Conservation (phyloP, 441 rosid genomes). For the Viola pubescens region DNA sequence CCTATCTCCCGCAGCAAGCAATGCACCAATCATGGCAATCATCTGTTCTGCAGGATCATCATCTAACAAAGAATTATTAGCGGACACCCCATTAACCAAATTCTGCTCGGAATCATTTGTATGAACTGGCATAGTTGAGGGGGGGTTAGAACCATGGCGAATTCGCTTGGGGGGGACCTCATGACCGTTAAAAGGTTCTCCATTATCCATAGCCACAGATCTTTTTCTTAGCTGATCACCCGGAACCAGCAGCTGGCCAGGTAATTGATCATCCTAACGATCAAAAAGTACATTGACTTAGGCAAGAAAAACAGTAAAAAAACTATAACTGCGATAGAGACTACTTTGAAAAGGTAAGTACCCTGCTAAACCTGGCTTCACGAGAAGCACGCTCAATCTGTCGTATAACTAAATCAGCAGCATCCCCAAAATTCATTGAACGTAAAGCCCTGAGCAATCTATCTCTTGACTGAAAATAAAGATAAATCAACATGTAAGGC, state of each 20-base stretch:
- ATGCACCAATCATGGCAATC: conserved; percentile 98
- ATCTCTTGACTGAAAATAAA: conserved; percentile 74
- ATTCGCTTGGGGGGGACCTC: conserved; percentile 60
- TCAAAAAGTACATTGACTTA: conserved; percentile 20
- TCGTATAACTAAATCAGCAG: conserved; percentile 93
- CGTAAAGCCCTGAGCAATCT: conserved; percentile 73
- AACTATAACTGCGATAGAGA: conserved; percentile 11
- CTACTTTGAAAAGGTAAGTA: conserved; percentile 21
- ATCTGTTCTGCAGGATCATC: conserved; percentile 92
- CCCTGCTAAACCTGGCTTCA: conserved; percentile 70
- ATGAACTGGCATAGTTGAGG: conserved; percentile 33
- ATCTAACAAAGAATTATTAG: conserved; percentile 43
- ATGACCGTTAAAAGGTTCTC: conserved; percentile 47
- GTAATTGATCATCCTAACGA: conserved; percentile 69
- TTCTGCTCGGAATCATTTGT: conserved; percentile 48
- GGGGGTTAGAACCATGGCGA: conserved; percentile 41
- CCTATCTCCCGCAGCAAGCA: conserved; percentile 99
- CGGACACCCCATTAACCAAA: conserved; percentile 50
- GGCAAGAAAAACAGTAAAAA: conserved; percentile 15
- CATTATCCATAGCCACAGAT: conserved; percentile 55
- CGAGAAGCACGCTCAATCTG: conserved; percentile 96
- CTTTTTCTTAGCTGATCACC: conserved; percentile 75
- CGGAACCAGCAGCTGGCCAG: conserved; percentile 42
- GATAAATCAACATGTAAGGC: conserved; percentile 12
- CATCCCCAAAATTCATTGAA: conserved; percentile 93